These are phyloP conservation scores for Mortierella sp. DNA, from an alignment of 371 early-diverging fungal genomes.

Conservation along the genomic window DNA sequence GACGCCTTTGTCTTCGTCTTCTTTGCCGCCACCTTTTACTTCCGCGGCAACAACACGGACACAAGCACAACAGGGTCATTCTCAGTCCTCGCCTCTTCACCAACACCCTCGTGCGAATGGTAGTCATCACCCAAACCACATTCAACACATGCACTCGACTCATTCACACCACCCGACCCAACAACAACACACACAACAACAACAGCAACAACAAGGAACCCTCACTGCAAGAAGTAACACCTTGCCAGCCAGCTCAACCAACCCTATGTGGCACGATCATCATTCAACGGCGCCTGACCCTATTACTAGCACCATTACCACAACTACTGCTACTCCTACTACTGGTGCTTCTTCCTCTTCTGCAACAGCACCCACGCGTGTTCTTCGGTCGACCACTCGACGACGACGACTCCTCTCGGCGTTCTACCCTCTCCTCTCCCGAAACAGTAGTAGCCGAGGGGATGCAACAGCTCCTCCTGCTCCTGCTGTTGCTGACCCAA, in stretches of 20 bases:
- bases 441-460: constrained; percentile 18
- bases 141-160: background rate
- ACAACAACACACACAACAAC: background rate
- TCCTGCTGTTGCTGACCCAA: background rate
- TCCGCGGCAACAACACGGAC: background rate
- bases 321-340: background rate
- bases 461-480: background rate
- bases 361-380: constrained; percentile 11
- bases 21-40: no score
- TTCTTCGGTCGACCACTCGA: constrained; percentile 27
- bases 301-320: background rate
- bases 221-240: background rate
- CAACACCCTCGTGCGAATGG: background rate
- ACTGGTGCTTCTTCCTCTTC: background rate
- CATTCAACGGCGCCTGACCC: background rate
- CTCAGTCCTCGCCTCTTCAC: background rate
- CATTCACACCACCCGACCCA: constrained; percentile 7
- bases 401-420: constrained; percentile 30
- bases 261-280: background rate
- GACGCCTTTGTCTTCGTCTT: no score
- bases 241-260: background rate
- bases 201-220: background rate
- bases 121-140: background rate
- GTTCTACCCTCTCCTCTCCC: constrained; percentile 35
- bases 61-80: background rate